Base-by-base conservation (phyloP, 2,329 filamentous ascomycete genomes). In the Anisogramma anomala region DNA sequence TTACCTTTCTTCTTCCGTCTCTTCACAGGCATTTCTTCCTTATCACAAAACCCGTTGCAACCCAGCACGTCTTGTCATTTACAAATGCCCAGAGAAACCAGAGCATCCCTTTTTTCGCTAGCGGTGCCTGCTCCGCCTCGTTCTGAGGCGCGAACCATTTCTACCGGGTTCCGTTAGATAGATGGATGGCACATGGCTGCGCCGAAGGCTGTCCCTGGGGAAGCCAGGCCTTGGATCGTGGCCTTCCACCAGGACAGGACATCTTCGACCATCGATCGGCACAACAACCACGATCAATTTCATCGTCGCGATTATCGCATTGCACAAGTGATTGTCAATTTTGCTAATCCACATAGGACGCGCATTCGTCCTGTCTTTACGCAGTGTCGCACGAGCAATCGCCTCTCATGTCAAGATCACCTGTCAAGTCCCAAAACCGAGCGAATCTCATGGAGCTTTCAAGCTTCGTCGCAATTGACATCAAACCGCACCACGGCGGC, bases 61-160 rank as follows among this genome's bases (percentile, higher is more conserved):
- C 68, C 77, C 73, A 82, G 72, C 74, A 79, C 74, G 78, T 81
- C 74, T 74, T 85, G 86, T 88, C 88, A 94, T 94, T 91, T 73
- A 64, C 77, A 65, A 68, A 78, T 91, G 88, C 84, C 84, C 61
- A 94, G 84, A 94, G 60, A 61, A 68, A 83, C 58, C 60, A 59
- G 48, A 66, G 79, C 82, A 84, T 82, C 38, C 82, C 82, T 84
- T 84, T 87, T 87, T 94, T 87, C 88, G 88, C 88, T 95, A 95
- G 84, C 87, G 77, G 84, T 81, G 81, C 84, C 85, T 87, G 84
- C 75, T 28, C 36, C 15, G 17, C 13, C 27, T 42, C 33, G 26
- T 33, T 37, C 28, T 27, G 40, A 33, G 52, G 46, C 43, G 51
- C 65, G 51, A 52, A 41, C 59, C 61, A 32, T 32, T 61, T 58